Evolutionary conservation across 192 early-diverging fungal species (phyloP).

Genomic region (Jimgerdemannia lactiflua): DNA sequence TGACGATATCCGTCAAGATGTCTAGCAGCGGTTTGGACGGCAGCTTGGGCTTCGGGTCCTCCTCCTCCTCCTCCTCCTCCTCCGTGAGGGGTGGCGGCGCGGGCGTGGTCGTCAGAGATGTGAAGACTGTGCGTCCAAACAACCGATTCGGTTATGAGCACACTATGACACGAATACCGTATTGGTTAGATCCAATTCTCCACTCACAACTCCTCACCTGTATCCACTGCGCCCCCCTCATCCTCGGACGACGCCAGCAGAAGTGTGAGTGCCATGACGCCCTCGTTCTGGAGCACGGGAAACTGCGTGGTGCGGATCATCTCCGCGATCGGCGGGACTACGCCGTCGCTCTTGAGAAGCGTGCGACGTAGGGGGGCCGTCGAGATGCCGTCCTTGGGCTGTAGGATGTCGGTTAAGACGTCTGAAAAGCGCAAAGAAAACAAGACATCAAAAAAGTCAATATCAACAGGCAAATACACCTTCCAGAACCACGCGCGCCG

Average conservation of each 20-base stretch:
- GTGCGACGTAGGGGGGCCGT: slow-evolving; percentile 30
- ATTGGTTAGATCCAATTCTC: not conserved
- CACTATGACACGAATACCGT: not conserved
- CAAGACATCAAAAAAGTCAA: not conserved
- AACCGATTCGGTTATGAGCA: not conserved
- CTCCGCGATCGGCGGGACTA: slow-evolving; percentile 36
- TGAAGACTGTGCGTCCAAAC: slow-evolving; percentile 8
- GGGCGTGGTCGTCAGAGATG: slow-evolving; percentile 8
- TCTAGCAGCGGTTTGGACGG: slow-evolving; percentile 32
- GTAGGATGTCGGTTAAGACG: not conserved
- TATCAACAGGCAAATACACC: not conserved
- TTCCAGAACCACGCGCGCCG: too few relatives aligned
- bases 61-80: slow-evolving; percentile 24
- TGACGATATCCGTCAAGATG: slow-evolving; percentile 33
- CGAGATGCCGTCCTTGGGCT: slow-evolving; percentile 11
- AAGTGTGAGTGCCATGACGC: slow-evolving; percentile 49
- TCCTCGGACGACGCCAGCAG: slow-evolving; percentile 34
- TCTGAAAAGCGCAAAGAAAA: not conserved
- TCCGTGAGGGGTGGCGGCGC: not conserved
- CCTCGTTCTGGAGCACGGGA: slow-evolving; percentile 54
- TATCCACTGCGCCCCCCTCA: not conserved
- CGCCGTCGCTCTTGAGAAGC: not conserved
- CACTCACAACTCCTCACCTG: slow-evolving; percentile 11
- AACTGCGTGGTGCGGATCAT: slow-evolving; percentile 51
- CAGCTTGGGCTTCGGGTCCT: slow-evolving; percentile 6